A percentile compares a stretch with the other conserved stretches of the same genome.
Conservation (phyloP, 1,139 yeast species). For the Yamadazyma oceani region DNA sequence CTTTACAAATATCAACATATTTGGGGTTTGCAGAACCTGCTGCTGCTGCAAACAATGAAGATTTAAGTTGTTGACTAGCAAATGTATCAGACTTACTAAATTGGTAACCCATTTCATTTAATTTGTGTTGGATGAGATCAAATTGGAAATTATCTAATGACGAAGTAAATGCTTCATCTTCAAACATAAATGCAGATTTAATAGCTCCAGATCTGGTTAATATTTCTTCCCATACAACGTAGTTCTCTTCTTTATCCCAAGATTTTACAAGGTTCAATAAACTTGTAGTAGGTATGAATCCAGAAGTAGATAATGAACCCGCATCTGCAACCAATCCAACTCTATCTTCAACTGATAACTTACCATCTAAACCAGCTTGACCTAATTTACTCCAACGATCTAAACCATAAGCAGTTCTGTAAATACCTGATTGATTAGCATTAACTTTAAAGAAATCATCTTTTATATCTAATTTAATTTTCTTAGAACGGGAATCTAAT, state of each 20-base stretch:
- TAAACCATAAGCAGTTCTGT: slow-evolving; percentile 69
- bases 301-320: slow-evolving; percentile 68
- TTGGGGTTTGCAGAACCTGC: slow-evolving; percentile 57
- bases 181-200: slow-evolving; percentile 69
- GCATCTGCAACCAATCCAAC: slow-evolving; percentile 86
- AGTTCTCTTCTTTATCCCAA: slow-evolving; percentile 68
- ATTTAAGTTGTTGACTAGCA: slow-evolving; percentile 73
- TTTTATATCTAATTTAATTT: slow-evolving; percentile 41
- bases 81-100: slow-evolving; percentile 64
- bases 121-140: slow-evolving; percentile 59
- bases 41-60: slow-evolving; percentile 70
- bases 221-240: slow-evolving; percentile 80
- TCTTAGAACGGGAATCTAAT: slow-evolving; percentile 54
- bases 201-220: slow-evolving; percentile 54
- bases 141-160: slow-evolving; percentile 61
- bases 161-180: slow-evolving; percentile 53
- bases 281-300: slow-evolving; percentile 66
- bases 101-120: slow-evolving; percentile 66
- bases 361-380: slow-evolving; percentile 62
- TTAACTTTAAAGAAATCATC: slow-evolving; percentile 73
- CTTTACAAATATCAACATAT: slow-evolving; percentile 53
- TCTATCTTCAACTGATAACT: slow-evolving; percentile 78
- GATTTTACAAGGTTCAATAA: slow-evolving; percentile 62
- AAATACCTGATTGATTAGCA: slow-evolving; percentile 81
- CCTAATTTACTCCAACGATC: slow-evolving; percentile 77